phyloP scores from a whole-genome alignment of 2,329 filamentous ascomycete genomes.

The Pseudogymnoascus sp. region DNA sequence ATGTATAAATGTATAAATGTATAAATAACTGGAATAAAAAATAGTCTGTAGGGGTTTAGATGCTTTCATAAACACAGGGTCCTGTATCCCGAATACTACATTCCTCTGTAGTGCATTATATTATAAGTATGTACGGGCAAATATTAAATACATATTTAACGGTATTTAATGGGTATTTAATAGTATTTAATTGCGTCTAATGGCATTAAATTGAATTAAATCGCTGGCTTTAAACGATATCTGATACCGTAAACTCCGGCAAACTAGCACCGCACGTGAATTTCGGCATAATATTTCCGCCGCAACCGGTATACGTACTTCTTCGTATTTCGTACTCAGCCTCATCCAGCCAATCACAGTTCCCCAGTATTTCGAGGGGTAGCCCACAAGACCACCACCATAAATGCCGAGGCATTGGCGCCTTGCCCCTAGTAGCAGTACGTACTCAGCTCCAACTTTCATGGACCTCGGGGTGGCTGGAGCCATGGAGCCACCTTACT shows the following conservation, averaged over 20 bases:
- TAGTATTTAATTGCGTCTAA: neutral
- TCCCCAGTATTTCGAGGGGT: neutral
- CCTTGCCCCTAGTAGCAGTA: neutral
- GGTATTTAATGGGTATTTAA: neutral
- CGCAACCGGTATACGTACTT: neutral
- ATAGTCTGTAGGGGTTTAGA: neutral
- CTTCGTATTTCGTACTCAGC: neutral
- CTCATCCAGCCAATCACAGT: neutral
- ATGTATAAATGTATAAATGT: neutral
- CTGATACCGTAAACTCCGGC: neutral
- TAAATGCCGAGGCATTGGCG: neutral
- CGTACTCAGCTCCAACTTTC: neutral
- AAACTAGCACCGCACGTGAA: neutral
- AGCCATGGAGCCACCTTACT: neutral
- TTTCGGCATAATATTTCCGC: neutral
- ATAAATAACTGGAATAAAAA: neutral
- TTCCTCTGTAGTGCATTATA: neutral
- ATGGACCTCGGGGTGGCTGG: neutral
- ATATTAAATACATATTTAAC: neutral
- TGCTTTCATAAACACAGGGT: neutral
- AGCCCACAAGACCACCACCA: neutral
- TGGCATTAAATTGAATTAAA: neutral
- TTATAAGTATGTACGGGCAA: neutral
- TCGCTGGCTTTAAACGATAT: no score
- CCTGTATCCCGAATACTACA: neutral